phyloP scores from a whole-genome alignment of 805 yeast species.

The Ogataea glucozyma region DNA sequence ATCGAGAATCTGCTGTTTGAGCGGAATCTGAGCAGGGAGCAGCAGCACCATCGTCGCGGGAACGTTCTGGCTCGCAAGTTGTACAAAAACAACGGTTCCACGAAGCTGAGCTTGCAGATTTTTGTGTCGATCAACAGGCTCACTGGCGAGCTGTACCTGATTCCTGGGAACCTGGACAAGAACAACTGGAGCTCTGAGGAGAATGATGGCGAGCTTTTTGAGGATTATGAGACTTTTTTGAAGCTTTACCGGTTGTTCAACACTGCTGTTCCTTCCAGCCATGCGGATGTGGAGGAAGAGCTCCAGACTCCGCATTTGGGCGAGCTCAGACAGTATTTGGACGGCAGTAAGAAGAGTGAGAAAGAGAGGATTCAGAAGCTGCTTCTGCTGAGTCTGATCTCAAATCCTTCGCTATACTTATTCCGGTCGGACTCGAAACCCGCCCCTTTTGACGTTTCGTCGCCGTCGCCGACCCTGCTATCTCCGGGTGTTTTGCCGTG shows the following conservation, averaged over 20 bases:
- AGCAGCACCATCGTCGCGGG: constrained; percentile 29
- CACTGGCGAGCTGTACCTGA: constrained; percentile 36
- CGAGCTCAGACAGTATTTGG: constrained; percentile 16
- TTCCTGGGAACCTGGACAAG: constrained; percentile 36
- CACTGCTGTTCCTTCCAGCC: neutral
- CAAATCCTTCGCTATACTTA: constrained; percentile 27
- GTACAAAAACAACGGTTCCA: constrained; percentile 27
- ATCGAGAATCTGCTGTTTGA: constrained; percentile 32
- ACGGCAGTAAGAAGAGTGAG: constrained; percentile 14
- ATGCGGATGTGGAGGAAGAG: constrained; percentile 1
- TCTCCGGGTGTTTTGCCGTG: constrained; percentile 13
- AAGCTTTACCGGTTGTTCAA: constrained; percentile 26
- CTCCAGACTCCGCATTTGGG: constrained; percentile 6
- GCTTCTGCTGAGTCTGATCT: constrained; percentile 27
- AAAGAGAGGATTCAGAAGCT: constrained; percentile 27
- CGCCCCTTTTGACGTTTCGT: constrained; percentile 14
- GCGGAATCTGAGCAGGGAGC: constrained; percentile 27
- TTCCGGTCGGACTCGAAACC: constrained; percentile 10
- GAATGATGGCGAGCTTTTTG: constrained; percentile 35
- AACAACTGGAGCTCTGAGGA: constrained; percentile 38
- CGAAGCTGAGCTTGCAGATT: constrained; percentile 27
- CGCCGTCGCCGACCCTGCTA: constrained; percentile 13
- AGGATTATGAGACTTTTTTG: constrained; percentile 30
- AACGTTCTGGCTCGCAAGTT: constrained; percentile 29
- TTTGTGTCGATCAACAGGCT: constrained; percentile 33